Evolutionary conservation across 148 eudicot species (phyloP).

Genomic region (Diospyros lotus): DNA sequence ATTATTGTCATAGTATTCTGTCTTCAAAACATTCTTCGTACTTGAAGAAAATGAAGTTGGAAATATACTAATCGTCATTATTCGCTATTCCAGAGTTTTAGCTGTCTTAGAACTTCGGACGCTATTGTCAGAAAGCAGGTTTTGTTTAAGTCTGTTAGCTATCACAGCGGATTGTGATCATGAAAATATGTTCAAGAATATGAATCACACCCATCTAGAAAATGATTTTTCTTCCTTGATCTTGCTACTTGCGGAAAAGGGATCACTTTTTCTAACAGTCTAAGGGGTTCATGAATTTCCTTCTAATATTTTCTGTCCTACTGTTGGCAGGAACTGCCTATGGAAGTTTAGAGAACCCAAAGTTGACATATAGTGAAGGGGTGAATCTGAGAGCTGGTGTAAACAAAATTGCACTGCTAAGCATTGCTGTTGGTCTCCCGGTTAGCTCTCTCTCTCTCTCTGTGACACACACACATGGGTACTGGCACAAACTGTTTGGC

Average conservation of each 20-base stretch:
- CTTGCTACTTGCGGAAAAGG: neutral
- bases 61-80: neutral
- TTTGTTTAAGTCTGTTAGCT: neutral
- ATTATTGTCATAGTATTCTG: neutral
- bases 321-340: constrained; percentile 62
- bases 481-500: neutral
- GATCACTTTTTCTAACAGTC: too few species aligned
- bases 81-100: neutral
- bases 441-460: constrained; percentile 39
- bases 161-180: neutral
- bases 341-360: constrained; percentile 83
- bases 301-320: constrained; percentile 3
- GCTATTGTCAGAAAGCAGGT: neutral
- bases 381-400: constrained; percentile 82
- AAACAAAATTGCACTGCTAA: constrained; percentile 80
- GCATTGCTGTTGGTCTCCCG: constrained; percentile 97
- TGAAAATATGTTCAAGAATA: neutral
- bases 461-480: neutral
- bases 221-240: neutral
- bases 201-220: neutral
- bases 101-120: too few species aligned
- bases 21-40: neutral
- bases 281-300: neutral
- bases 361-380: constrained; percentile 55
- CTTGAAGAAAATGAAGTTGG: constrained; percentile 7